Base-by-base conservation (phyloP, 176 grass and related monocot genomes). In the Rhynchospora breviuscula region DNA sequence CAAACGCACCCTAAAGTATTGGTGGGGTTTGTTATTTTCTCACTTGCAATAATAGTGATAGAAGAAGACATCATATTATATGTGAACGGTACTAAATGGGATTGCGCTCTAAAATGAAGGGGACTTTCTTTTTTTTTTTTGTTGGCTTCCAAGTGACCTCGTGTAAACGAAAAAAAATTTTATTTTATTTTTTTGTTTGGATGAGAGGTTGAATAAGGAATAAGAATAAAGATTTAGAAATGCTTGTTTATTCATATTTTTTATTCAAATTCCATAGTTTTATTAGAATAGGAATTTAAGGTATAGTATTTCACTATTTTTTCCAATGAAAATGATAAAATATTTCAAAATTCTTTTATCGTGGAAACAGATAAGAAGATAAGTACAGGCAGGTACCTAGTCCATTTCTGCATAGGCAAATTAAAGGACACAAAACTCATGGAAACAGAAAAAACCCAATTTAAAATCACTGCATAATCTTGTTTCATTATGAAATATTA, bases 401-500 rank as follows among this genome's bases (percentile, higher is more conserved):
- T 53, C 21, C 71, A 52, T 26, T 53, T 53, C 53, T 48, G 51
- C 67, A 47, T 19, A 53, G 71, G 10, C 11, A 78, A 18, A 29
- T 1, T 1, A 29, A 57, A 33, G 7, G 49, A 8, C 6, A 78
- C 23, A 78, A 56, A 53, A 31, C 6, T 56, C 67, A 58, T 51
- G 13, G 46, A 74, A 43, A 70, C 35, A 85, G 63, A 74, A 77
- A 0, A 29, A 45, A 73, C 53, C 23, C n/a, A 75, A 58, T 22
- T 51, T 63, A 80, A 58, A 5, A 75, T 35, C 21, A 78, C 31
- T 77, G 18, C 49, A 44, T 75, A 85, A 87, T 53, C 79, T 81
- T 78, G 65, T 61, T 51, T 72, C 66, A 54, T 67, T 87, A 83
- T 58, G 80, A 22, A 52, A 15, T 66, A 84, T 84, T 82, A 87